These are phyloP conservation scores for Flaveria ramosissima DNA, from an alignment of 129 eudicot species.

Conservation along the genomic window DNA sequence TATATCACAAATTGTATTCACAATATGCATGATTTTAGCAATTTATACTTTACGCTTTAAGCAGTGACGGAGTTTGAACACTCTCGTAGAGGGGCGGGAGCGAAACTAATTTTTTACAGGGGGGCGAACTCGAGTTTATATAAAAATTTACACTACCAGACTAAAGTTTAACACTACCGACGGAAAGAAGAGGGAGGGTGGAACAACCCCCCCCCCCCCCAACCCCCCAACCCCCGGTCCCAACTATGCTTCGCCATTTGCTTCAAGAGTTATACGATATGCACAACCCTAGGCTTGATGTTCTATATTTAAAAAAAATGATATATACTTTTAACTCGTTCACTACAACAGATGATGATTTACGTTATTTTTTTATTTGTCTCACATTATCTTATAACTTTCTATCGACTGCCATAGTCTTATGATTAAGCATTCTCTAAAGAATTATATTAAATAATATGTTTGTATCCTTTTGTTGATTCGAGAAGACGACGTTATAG, in stretches of 20 bases:
- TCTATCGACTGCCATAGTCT: neutral
- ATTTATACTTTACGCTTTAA: conserved; percentile 9
- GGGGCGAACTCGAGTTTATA: too few species aligned
- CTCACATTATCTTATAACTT: neutral
- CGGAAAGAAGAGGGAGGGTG: too few species aligned
- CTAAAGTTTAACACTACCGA: too few species aligned
- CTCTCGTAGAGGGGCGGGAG: too few species aligned
- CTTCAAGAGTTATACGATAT: conserved; percentile 10
- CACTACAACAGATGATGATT: too few species aligned
- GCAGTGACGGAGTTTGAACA: too few species aligned
- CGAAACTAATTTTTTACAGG: too few species aligned
- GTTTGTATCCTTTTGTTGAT: neutral
- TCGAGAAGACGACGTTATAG: conserved; percentile 18
- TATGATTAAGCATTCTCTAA: neutral
- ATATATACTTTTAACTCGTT: neutral
- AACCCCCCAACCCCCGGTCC: too few species aligned
- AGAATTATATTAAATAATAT: neutral
- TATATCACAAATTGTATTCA: neutral
- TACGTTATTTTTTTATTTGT: neutral
- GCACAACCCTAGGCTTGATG: neutral
- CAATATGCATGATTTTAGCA: neutral
- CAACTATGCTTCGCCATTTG: too few species aligned
- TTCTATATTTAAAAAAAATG: neutral
- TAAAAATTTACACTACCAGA: too few species aligned
- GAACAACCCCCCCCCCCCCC: too few species aligned